Base-by-base conservation (phyloP, 2,329 filamentous ascomycete genomes). In the Atkinsonella texensis region DNA sequence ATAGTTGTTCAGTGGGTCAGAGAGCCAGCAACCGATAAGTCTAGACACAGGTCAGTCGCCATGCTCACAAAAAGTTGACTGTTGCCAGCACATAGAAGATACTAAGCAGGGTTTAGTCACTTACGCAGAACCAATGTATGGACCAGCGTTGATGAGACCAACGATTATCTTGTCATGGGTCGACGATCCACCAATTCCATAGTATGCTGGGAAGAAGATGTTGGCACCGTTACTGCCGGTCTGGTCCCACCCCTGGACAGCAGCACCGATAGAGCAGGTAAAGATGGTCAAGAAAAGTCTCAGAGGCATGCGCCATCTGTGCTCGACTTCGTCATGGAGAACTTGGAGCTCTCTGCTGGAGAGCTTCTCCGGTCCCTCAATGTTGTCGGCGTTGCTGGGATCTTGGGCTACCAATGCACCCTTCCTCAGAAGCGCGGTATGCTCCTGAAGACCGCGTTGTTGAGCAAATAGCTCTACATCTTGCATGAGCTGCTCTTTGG, bases 201-300 rank as follows among this genome's bases (percentile, higher is more conserved):
- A 61, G 60, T 68, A 49, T 61, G 65, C 23, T 0, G 78, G 79
- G 59, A 83, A 83, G 54, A 75, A 80, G 55, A 84, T 68, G 55
- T 78, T 84, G 53, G 80, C 81, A 35, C 79, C 79, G 56, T 82
- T 82, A 53, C 70, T 69, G 48, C 78, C 80, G 12, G 80, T 83
- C 64, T 83, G 65, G 59, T 84, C 81, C 81, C 81, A 84, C 13
- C 81, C 80, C 57, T 82, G 79, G 23, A 84, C 80, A 12, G 81
- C 81, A 31, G 83, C 83, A 51, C 80, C 83, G 48, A 86, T 77
- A 44, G 83, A 84, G 63, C 81, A 84, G 13, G 80, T 76, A 3
- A 76, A 70, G 54, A 87, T 85, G 35, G 83, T 85, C 55, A 83
- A 74, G 69, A 81, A 84, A 6, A 87, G 70, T 56, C 75, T 75